Percentiles rank a stretch among this genome's conserved stretches.
Conservation (phyloP, 1,139 yeast species). For the Pichia sp. region DNA sequence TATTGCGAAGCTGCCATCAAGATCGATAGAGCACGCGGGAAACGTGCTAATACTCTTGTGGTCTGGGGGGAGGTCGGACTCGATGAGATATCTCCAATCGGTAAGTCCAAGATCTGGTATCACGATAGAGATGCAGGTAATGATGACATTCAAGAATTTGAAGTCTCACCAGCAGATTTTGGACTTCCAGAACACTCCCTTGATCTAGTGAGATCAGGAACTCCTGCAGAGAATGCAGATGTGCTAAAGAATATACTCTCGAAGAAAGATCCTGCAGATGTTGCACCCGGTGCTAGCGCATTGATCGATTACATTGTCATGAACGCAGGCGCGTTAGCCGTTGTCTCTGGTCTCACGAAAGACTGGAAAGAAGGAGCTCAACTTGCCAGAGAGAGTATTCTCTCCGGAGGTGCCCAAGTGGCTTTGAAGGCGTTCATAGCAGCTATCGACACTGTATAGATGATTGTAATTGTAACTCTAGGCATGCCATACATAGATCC, state of each 20-base stretch:
- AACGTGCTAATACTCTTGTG: slow-evolving; percentile 54
- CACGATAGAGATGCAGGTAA: slow-evolving; percentile 37
- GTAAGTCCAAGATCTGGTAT: slow-evolving; percentile 73
- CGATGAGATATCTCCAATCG: slow-evolving; percentile 90
- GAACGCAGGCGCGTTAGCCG: slow-evolving; percentile 83
- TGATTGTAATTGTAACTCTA: too few species aligned
- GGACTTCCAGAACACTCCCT: slow-evolving; percentile 73
- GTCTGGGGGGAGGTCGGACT: slow-evolving; percentile 89
- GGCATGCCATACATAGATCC: too few species aligned
- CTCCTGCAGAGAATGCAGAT: slow-evolving; percentile 78
- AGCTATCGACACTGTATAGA: slow-evolving; percentile 28
- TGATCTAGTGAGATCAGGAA: slow-evolving; percentile 66
- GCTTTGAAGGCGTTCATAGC: slow-evolving; percentile 53
- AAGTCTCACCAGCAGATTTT: slow-evolving; percentile 61
- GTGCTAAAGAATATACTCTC: slow-evolving; percentile 43
- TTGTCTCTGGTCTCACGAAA: slow-evolving; percentile 59
- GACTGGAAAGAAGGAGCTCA: slow-evolving; percentile 74
- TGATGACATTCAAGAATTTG: slow-evolving; percentile 33
- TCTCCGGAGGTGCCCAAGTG: slow-evolving; percentile 54
- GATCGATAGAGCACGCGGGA: slow-evolving; percentile 42
- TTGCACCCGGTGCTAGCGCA: slow-evolving; percentile 42
- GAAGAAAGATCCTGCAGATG: slow-evolving; percentile 21
- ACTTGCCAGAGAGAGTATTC: slow-evolving; percentile 62
- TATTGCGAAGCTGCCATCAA: slow-evolving; percentile 75
- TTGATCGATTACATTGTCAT: slow-evolving; percentile 78